phyloP scores from a whole-genome alignment of 805 yeast genomes.

The Yarrowia sp. region DNA sequence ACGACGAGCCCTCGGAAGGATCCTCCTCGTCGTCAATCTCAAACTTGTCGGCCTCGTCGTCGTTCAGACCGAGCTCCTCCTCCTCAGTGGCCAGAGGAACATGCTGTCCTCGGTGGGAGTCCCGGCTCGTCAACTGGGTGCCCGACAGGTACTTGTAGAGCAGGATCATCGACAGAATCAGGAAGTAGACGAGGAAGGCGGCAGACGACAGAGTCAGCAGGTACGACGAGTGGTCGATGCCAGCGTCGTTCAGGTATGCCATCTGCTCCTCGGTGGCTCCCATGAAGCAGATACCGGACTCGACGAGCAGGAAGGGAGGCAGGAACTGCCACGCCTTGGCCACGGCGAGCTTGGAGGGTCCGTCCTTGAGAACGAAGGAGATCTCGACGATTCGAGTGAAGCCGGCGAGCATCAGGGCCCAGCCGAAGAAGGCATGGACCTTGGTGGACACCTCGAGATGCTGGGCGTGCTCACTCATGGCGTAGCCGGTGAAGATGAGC shows the following conservation, averaged over 20 bases:
- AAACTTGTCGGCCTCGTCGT: slow-evolving; percentile 14
- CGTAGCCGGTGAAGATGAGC: slow-evolving; percentile 85
- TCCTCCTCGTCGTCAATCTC: slow-evolving; percentile 22
- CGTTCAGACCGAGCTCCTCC: slow-evolving; percentile 18
- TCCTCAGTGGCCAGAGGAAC: slow-evolving; percentile 19
- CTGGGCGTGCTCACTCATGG: slow-evolving; percentile 90
- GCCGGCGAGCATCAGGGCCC: slow-evolving; percentile 77
- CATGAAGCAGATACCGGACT: slow-evolving; percentile 83
- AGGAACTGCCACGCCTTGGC: slow-evolving; percentile 76
- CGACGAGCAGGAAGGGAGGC: slow-evolving; percentile 77
- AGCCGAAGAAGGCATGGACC: slow-evolving; percentile 84
- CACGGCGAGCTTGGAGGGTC: slow-evolving; percentile 29
- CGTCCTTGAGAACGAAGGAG: slow-evolving; percentile 67
- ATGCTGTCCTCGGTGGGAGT: slow-evolving; percentile 3
- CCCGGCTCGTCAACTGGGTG: slow-evolving; percentile 4
- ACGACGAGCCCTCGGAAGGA: slow-evolving; percentile 21
- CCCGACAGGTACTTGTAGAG: slow-evolving; percentile 50
- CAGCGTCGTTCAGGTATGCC: slow-evolving; percentile 61
- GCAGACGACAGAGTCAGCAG: slow-evolving; percentile 67
- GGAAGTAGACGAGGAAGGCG: slow-evolving; percentile 67
- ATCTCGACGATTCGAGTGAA: slow-evolving; percentile 73
- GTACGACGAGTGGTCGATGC: slow-evolving; percentile 84
- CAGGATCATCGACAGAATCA: slow-evolving; percentile 60
- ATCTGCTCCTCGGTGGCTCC: slow-evolving; percentile 90
- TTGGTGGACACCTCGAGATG: slow-evolving; percentile 72